Conservation (phyloP, 2,329 filamentous ascomycete genomes). For the Hypoxylon rubiginosum region DNA sequence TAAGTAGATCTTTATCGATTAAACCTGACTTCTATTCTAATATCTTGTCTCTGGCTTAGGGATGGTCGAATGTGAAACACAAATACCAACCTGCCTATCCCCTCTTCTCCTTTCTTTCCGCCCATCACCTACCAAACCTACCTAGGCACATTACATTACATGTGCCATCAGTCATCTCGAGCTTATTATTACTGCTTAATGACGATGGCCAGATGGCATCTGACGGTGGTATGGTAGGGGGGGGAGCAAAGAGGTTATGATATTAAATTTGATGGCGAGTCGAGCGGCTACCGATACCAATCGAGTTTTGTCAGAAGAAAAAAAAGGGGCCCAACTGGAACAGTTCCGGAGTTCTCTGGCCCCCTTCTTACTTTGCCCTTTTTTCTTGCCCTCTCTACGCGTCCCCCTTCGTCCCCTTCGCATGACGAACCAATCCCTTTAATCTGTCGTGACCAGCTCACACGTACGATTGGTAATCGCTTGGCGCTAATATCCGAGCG, state of each 20-base stretch:
- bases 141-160: background rate
- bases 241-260: background rate
- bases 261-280: conserved; percentile 23
- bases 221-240: background rate
- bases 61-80: background rate
- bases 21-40: background rate
- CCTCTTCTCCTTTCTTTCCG: background rate
- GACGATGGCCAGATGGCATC: conserved; percentile 3
- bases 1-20: background rate
- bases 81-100: background rate
- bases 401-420: background rate
- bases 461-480: conserved; percentile 4
- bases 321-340: conserved; percentile 4
- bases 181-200: conserved; percentile 29
- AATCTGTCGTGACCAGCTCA: conserved; percentile 8
- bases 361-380: background rate
- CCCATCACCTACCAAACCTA: background rate
- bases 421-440: conserved; percentile 7
- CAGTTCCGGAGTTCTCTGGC: background rate
- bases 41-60: background rate
- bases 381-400: background rate
- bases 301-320: conserved; percentile 33
- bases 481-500: conserved; percentile 10
- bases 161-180: background rate
- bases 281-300: conserved; percentile 43